phyloP scores from a whole-genome alignment of 495 filamentous ascomycete species.

The Penicillium robsamsonii region DNA sequence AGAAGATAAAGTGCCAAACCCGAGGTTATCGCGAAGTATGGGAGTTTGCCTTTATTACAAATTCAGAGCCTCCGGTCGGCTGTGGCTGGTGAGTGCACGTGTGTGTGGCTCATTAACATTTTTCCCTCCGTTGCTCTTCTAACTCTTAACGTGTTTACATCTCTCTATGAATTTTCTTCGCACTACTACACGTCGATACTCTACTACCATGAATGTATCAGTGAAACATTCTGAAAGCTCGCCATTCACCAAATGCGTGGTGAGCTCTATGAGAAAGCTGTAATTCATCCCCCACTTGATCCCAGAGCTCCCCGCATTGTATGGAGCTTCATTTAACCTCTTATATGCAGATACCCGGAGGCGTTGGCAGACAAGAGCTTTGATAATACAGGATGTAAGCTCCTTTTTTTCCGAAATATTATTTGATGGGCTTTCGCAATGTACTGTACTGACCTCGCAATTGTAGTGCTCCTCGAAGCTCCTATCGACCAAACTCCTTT shows the following conservation, averaged over 20 bases:
- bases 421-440: neutral
- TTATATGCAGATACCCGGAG: conserved; percentile 70
- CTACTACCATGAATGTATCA: conserved; percentile 34
- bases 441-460: conserved; percentile 9
- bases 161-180: conserved; percentile 28
- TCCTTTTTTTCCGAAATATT: neutral
- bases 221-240: conserved; percentile 40
- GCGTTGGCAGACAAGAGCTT: conserved; percentile 84
- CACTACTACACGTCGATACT: conserved; percentile 23
- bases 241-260: conserved; percentile 74
- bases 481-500: conserved; percentile 60
- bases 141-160: neutral
- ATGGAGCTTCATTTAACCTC: conserved; percentile 22
- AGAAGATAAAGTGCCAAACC: conserved; percentile 4
- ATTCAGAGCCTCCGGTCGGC: conserved; percentile 9
- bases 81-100: conserved; percentile 14
- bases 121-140: neutral
- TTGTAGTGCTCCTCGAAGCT: conserved; percentile 71
- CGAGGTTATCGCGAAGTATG: conserved; percentile 11
- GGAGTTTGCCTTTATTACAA: conserved; percentile 7
- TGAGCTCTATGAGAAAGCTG: conserved; percentile 79
- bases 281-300: conserved; percentile 44
- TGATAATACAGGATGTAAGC: conserved; percentile 86
- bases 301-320: conserved; percentile 19
- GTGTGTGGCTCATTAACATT: conserved; percentile 7